Conservation (phyloP, 768 basidiomycete species). For the Paxillus ammoniavirescens region DNA sequence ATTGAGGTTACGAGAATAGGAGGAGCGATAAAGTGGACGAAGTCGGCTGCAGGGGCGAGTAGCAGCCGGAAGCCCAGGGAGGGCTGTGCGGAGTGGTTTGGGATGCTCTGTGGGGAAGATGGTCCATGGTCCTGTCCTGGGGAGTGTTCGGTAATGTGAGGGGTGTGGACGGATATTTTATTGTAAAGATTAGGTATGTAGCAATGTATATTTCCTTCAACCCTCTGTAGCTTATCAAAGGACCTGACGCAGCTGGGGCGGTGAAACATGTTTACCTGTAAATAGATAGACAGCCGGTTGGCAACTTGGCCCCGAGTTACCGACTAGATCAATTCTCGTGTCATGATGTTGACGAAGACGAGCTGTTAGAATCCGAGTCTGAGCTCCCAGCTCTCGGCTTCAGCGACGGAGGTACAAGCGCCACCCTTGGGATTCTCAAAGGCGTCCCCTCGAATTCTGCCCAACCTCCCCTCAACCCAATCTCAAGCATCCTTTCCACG, state of each 20-base stretch:
- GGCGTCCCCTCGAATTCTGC: slow-evolving; percentile 63
- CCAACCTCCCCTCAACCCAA: slow-evolving; percentile 63
- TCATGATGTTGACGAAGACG: neutral
- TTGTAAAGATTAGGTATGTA: slow-evolving; percentile 6
- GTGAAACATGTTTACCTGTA: neutral
- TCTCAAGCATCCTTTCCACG: slow-evolving; percentile 65
- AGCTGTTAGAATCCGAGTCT: neutral
- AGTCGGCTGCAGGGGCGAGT: neutral
- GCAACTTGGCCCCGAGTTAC: neutral
- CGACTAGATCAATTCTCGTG: neutral
- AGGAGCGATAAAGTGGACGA: slow-evolving; percentile 36
- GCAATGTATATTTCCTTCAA: neutral
- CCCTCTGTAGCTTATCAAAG: slow-evolving; percentile 1
- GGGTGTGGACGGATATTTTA: slow-evolving; percentile 8
- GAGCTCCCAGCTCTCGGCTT: neutral
- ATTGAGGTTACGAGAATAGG: slow-evolving; percentile 42
- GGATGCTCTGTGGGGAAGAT: slow-evolving; percentile 5
- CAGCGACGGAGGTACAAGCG: slow-evolving; percentile 24
- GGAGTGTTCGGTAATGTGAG: slow-evolving; percentile 26
- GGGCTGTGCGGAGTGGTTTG: slow-evolving; percentile 4
- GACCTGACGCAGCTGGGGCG: neutral
- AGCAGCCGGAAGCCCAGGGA: neutral
- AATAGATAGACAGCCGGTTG: neutral
- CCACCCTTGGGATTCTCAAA: slow-evolving; percentile 44
- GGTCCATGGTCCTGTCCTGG: slow-evolving; percentile 3